phyloP scores from a whole-genome alignment of 2,329 filamentous ascomycete species.

The Celoporthe dispersa region DNA sequence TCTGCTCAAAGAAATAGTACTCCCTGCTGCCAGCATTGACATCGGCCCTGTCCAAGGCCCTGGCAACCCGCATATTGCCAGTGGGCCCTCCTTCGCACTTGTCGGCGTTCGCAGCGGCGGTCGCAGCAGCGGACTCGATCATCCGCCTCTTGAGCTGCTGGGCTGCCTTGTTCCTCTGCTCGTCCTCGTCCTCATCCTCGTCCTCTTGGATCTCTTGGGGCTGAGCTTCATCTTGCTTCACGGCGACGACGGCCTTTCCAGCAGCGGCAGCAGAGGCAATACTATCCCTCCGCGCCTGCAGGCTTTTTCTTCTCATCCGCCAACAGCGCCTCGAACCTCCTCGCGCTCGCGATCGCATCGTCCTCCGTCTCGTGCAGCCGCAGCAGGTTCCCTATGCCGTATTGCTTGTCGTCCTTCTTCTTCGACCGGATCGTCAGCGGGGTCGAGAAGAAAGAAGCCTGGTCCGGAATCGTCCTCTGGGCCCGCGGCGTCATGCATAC shows the following conservation, averaged over 20 bases:
- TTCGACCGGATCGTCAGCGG: conserved; percentile 56
- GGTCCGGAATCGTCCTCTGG: conserved; percentile 49
- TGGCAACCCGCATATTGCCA: conserved; percentile 42
- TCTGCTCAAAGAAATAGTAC: conserved; percentile 57
- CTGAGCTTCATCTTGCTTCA: neutral
- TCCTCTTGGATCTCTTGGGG: conserved; percentile 12
- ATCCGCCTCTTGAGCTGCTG: conserved; percentile 36
- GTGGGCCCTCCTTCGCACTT: conserved; percentile 48
- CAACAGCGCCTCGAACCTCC: conserved; percentile 46
- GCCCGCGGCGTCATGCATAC: conserved; percentile 49
- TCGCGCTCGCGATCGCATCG: conserved; percentile 60
- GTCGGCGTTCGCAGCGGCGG: conserved; percentile 33
- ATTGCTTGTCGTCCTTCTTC: conserved; percentile 66
- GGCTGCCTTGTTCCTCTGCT: conserved; percentile 16
- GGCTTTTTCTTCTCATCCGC: conserved; percentile 30
- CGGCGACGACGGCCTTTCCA: neutral
- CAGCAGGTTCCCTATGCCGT: conserved; percentile 66
- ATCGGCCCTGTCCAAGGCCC: conserved; percentile 55
- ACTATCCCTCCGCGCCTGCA: conserved; percentile 16
- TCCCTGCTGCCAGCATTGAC: conserved; percentile 41
- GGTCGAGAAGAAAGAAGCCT: conserved; percentile 36
- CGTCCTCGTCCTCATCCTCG: conserved; percentile 17
- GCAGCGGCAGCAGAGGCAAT: neutral
- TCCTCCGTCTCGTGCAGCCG: conserved; percentile 63
- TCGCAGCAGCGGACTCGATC: conserved; percentile 34